Base-by-base conservation (phyloP, 495 filamentous ascomycete genomes). In the Penicillium ucsense region DNA sequence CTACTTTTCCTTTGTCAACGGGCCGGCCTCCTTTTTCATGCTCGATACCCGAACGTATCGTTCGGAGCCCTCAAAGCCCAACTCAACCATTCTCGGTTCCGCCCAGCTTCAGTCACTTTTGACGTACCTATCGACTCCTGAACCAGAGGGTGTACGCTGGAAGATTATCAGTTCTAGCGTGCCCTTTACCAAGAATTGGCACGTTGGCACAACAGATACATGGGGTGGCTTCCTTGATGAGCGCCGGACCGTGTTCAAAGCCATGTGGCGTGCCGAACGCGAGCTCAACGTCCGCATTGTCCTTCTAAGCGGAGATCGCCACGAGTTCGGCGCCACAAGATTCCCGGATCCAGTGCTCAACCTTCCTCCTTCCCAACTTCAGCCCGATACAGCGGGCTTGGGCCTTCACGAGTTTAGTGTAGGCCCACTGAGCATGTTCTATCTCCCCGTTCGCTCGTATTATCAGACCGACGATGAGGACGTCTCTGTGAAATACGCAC, bases 141-240 rank as follows among this genome's bases (percentile, higher is more conserved):
- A 85, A 46, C 83, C 83, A 0, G 70, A 69, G 34, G 88, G 87
- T 8, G 85, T 95, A 0, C 82, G 84, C 48, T 98, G 91, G 91
- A 97, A 97, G 68, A 81, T 98, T 59, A 66, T 98, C 34, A 80
- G 86, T 4, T 87, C 85, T 40, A 86, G 83, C 31, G 82, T 96
- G 31, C 92, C 92, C 0, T 95, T 98, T 66, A 97, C 92, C 9
- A 90, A 94, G 64, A 98, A 98, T 66, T 98, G 92, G 92, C 81
- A 75, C 30, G 75, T 92, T 53, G 86, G 87, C 46, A 79, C 74
- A 4, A 70, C 77, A 37, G 92, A 98, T 58, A 96, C 92, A 3
- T 98, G 92, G 92, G 88, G 84, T 34, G 89, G 88, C 0, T 95
- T 89, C 65, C 72, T 95, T 8, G 54, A 73, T 38, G 92, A 98